Percentiles rank a stretch among this genome's conserved stretches.
Evolutionary conservation across 208 protist species (phyloP).

Genomic region (Trypanosoma mega): DNA sequence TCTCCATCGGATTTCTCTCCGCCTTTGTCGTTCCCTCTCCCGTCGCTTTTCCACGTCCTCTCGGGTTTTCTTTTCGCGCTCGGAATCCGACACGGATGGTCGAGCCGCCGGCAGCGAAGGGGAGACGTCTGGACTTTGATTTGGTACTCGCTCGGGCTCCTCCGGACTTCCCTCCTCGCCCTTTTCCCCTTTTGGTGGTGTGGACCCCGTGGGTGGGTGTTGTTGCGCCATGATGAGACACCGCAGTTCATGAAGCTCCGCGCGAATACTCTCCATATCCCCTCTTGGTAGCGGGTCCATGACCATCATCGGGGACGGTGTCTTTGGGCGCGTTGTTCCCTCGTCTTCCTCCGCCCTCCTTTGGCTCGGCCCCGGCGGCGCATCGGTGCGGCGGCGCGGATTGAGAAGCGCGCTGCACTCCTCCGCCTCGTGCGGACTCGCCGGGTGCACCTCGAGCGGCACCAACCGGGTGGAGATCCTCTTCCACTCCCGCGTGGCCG

Average conservation of each 20-base stretch:
- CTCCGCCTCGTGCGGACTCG: neutral
- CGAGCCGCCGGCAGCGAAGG: too few relatives aligned
- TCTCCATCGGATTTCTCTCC: too few relatives aligned
- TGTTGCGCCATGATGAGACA: too few relatives aligned
- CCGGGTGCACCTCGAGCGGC: neutral
- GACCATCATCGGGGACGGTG: neutral
- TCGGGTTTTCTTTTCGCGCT: too few relatives aligned
- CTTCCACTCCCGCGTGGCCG: neutral
- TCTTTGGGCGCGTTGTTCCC: neutral
- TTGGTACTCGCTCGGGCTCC: too few relatives aligned
- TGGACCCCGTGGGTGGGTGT: too few relatives aligned
- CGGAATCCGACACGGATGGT: too few relatives aligned
- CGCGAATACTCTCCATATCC: conserved; percentile 2
- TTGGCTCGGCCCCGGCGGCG: neutral
- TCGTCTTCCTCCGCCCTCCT: neutral
- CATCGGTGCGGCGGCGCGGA: neutral
- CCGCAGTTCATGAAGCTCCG: conserved; percentile 16
- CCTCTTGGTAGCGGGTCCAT: neutral
- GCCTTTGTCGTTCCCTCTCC: too few relatives aligned
- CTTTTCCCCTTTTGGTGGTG: too few relatives aligned
- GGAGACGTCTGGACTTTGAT: too few relatives aligned
- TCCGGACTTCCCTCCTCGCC: too few relatives aligned
- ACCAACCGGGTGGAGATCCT: conserved; percentile 8
- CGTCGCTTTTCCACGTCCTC: too few relatives aligned
- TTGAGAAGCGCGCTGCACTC: conserved; percentile 14